A percentile compares a stretch with the other conserved stretches of the same genome.
These are phyloP conservation scores for Rubus idaeus DNA, from an alignment of 306 rosid species.

Conservation along the genomic window DNA sequence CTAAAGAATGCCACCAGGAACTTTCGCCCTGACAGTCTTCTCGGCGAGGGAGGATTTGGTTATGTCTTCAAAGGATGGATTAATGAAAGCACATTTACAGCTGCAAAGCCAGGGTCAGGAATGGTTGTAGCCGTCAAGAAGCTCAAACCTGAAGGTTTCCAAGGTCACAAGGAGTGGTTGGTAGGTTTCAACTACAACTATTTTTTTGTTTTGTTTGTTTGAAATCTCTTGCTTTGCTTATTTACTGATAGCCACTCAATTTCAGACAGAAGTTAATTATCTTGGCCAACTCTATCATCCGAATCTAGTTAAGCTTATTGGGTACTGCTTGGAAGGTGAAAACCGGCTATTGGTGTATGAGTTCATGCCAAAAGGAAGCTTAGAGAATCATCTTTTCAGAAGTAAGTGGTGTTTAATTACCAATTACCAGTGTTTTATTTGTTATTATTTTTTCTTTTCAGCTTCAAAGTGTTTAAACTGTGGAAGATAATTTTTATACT, in stretches of 20 bases:
- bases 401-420: slow-evolving; percentile 53
- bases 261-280: slow-evolving; percentile 94
- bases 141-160: slow-evolving; percentile 90
- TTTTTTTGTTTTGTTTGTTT: neutral
- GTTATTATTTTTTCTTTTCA: neutral
- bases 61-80: slow-evolving; percentile 95
- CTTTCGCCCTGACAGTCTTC: slow-evolving; percentile 79
- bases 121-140: slow-evolving; percentile 90
- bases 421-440: no score
- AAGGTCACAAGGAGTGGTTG: slow-evolving; percentile 97
- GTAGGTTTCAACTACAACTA: slow-evolving; percentile 43
- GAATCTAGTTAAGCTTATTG: slow-evolving; percentile 84
- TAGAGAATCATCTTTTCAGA: slow-evolving; percentile 91
- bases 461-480: slow-evolving; percentile 5
- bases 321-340: slow-evolving; percentile 91
- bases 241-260: slow-evolving; percentile 24
- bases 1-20: slow-evolving; percentile 83
- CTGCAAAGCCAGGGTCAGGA: slow-evolving; percentile 82
- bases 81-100: slow-evolving; percentile 51
- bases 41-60: slow-evolving; percentile 98
- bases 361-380: slow-evolving; percentile 94
- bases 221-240: slow-evolving; percentile 18
- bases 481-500: neutral
- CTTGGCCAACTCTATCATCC: slow-evolving; percentile 88
- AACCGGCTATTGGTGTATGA: slow-evolving; percentile 87